Conservation (phyloP, 495 filamentous ascomycete genomes). For the Penicillium canescens region DNA sequence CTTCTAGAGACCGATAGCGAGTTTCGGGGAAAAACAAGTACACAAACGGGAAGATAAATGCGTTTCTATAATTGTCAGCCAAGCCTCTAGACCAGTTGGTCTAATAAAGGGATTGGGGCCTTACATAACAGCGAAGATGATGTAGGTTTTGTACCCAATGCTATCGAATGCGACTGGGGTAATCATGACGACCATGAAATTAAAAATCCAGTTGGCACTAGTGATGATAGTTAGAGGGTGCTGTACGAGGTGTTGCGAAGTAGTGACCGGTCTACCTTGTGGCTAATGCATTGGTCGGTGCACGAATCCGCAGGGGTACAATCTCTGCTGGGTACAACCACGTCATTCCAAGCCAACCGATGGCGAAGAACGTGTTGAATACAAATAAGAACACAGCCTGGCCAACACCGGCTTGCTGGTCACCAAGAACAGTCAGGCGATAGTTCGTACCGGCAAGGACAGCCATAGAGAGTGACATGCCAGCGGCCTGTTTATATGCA, state of each 20-base stretch:
- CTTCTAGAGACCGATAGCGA: conserved; percentile 66
- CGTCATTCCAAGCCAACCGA: conserved; percentile 72
- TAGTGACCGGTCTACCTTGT: conserved; percentile 4
- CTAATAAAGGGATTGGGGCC: not conserved
- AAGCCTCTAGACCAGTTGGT: not conserved
- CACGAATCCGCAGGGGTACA: conserved; percentile 32
- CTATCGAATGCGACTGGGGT: conserved; percentile 62
- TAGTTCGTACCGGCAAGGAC: conserved; percentile 50
- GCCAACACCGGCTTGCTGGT: conserved; percentile 46
- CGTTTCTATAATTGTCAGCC: conserved; percentile 15
- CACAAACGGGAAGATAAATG: conserved; percentile 25
- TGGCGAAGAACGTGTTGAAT: conserved; percentile 70
- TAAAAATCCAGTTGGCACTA: conserved; percentile 29
- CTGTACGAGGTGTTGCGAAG: not conserved
- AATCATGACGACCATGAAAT: conserved; percentile 60
- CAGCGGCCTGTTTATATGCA: conserved; percentile 30
- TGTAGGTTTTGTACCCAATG: conserved; percentile 67
- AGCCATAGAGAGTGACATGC: conserved; percentile 64
- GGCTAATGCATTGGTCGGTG: conserved; percentile 21
- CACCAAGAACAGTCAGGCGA: conserved; percentile 23
- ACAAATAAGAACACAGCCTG: conserved; percentile 51
- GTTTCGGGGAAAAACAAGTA: conserved; percentile 77
- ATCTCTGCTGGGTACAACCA: conserved; percentile 72
- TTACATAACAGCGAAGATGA: conserved; percentile 56
- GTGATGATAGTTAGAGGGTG: not conserved